Conservation (phyloP, 768 basidiomycete genomes). For the Kwoniella mangroviensis region DNA sequence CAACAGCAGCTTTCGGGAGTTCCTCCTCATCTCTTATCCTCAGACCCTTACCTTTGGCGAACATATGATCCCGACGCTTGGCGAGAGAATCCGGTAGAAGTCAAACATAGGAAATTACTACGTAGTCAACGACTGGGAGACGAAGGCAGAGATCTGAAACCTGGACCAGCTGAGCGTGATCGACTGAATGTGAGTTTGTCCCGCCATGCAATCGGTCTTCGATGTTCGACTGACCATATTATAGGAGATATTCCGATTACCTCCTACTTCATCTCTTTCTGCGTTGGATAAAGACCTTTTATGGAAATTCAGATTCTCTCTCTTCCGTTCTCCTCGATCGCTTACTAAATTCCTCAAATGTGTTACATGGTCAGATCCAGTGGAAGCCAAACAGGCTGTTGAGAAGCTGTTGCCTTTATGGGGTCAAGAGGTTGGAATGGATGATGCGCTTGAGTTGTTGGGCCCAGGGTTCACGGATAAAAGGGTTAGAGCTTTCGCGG, state of each 20-base stretch:
- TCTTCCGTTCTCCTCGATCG: constrained; percentile 72
- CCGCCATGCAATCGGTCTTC: background rate
- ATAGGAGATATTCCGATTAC: constrained; percentile 86
- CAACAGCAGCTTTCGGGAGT: constrained; percentile 39
- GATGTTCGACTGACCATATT: background rate
- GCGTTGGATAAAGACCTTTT: constrained; percentile 94
- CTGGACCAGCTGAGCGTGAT: constrained; percentile 93
- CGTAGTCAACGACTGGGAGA: constrained; percentile 94
- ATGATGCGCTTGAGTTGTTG: constrained; percentile 91
- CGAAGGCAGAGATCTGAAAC: constrained; percentile 92
- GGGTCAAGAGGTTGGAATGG: constrained; percentile 90
- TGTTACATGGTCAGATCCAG: constrained; percentile 94
- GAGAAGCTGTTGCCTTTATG: constrained; percentile 93
- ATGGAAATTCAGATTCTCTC: constrained; percentile 99
- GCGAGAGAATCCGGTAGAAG: constrained; percentile 94
- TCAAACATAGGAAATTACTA: constrained; percentile 91
- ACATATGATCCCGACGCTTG: constrained; percentile 87
- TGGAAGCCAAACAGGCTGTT: constrained; percentile 96
- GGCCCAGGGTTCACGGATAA: constrained; percentile 75
- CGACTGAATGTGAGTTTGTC: constrained; percentile 74
- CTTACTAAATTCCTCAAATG: constrained; percentile 97
- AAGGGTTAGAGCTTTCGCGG: constrained; percentile 90
- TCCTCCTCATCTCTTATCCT: constrained; percentile 60
- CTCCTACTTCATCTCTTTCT: constrained; percentile 82
- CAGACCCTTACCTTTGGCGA: constrained; percentile 79